Percentiles rank a stretch among this genome's conserved stretches.
These are phyloP conservation scores for Podospora pseudocomata DNA, from an alignment of 495 filamentous ascomycete genomes.

Conservation along the genomic window DNA sequence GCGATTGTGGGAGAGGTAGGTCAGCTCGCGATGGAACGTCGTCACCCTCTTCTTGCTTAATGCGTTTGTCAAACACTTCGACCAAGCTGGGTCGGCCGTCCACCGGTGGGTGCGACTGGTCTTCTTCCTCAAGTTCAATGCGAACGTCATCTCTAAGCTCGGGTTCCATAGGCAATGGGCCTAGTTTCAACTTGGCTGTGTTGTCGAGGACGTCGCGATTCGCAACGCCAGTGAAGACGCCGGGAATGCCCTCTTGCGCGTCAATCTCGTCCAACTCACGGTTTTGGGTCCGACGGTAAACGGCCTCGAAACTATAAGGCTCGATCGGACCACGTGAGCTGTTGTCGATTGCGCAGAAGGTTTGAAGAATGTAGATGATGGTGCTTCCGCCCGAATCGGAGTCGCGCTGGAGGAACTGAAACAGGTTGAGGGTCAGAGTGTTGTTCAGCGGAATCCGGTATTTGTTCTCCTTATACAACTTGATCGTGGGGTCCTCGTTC, in stretches of 20 bases:
- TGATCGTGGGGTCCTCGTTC: constrained; percentile 62
- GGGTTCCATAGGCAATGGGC: constrained; percentile 72
- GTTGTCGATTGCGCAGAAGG: constrained; percentile 66
- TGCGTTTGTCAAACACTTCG: constrained; percentile 73
- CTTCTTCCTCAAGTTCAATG: constrained; percentile 76
- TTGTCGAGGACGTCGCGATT: constrained; percentile 64
- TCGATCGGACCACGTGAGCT: constrained; percentile 72
- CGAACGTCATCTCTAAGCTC: constrained; percentile 76
- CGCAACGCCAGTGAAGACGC: constrained; percentile 79
- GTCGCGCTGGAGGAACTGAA: constrained; percentile 84
- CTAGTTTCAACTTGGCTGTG: constrained; percentile 63
- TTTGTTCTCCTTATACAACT: constrained; percentile 75
- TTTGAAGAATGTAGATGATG: constrained; percentile 70
- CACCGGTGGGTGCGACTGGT: constrained; percentile 63
- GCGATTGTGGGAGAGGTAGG: constrained; percentile 79
- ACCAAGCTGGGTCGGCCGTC: constrained; percentile 62
- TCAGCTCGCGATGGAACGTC: constrained; percentile 74
- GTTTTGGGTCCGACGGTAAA: constrained; percentile 59
- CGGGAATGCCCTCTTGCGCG: constrained; percentile 90
- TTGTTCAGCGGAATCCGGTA: constrained; percentile 84
- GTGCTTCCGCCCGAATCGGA: constrained; percentile 71
- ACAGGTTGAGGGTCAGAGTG: constrained; percentile 70
- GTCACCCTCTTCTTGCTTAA: constrained; percentile 85
- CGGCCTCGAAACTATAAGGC: constrained; percentile 74
- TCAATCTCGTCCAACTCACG: constrained; percentile 62